phyloP scores from a whole-genome alignment of 2,329 filamentous ascomycete species.

The Aspergillus hortae region DNA sequence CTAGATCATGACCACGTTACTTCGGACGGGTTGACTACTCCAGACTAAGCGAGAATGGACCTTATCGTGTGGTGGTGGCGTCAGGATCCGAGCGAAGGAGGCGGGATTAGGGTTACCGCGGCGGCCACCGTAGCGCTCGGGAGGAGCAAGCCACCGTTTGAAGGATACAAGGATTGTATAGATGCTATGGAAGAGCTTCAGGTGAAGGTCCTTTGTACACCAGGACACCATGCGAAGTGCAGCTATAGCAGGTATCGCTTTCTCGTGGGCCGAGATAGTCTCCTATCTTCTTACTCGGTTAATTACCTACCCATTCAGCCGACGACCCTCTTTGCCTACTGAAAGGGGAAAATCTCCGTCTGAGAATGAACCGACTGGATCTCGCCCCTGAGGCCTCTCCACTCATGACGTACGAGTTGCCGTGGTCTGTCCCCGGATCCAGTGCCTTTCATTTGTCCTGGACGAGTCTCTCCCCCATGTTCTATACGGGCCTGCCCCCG shows the following conservation, averaged over 20 bases:
- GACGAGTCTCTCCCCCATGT: slow-evolving; percentile 3
- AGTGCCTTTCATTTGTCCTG: slow-evolving; percentile 11
- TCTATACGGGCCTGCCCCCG: slow-evolving; percentile 6
- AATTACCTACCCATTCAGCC: slow-evolving; percentile 7
- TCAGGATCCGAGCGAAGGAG: background rate
- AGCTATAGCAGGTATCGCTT: no score
- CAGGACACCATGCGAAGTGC: no score
- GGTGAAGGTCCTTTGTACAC: no score
- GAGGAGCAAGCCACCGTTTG: background rate
- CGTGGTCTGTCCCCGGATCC: background rate
- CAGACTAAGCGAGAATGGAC: no score
- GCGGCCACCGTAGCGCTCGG: background rate
- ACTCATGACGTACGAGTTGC: slow-evolving; percentile 9
- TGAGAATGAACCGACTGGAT: slow-evolving; percentile 16
- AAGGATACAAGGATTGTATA: background rate
- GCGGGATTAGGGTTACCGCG: background rate
- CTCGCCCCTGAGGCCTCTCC: slow-evolving; percentile 1
- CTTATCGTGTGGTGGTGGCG: background rate
- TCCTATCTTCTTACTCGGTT: slow-evolving; percentile 4
- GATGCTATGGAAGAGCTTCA: no score
- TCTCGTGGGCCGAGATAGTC: no score
- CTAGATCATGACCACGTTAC: no score
- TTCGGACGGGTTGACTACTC: no score
- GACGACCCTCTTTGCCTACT: background rate
- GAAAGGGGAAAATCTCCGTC: slow-evolving; percentile 12